These are phyloP conservation scores for Mucor racemosus DNA, from an alignment of 371 early-diverging fungal genomes.

Conservation along the genomic window DNA sequence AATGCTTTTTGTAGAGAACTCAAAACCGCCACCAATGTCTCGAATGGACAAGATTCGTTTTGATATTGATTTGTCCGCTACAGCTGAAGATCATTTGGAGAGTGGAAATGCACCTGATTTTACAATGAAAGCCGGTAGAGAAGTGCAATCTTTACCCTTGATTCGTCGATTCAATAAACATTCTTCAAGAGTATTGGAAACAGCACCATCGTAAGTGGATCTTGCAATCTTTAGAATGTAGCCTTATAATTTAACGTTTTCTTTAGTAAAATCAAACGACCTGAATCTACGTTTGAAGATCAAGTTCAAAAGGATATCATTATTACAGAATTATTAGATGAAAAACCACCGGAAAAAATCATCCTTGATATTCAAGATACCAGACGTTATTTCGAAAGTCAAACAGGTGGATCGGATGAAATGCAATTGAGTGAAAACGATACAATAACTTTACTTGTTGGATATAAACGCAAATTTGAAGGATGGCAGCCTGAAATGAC, in stretches of 20 bases:
- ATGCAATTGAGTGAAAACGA: conserved; percentile 31
- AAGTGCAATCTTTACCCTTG: conserved; percentile 72
- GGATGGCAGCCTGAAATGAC: conserved; percentile 49
- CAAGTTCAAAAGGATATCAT: conserved; percentile 59
- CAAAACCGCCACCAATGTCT: conserved; percentile 54
- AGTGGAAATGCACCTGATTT: conserved; percentile 85
- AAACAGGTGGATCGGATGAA: conserved; percentile 50
- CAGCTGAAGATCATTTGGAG: conserved; percentile 80
- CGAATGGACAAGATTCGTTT: conserved; percentile 63
- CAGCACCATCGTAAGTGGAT: conserved; percentile 34
- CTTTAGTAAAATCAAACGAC: conserved; percentile 22
- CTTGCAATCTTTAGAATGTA: background rate
- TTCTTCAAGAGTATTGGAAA: conserved; percentile 81
- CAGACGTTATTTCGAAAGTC: conserved; percentile 79
- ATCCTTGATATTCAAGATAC: conserved; percentile 77
- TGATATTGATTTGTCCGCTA: conserved; percentile 81
- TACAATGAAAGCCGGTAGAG: conserved; percentile 84
- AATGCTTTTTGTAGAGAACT: conserved; percentile 33
- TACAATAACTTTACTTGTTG: conserved; percentile 26
- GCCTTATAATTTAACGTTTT: background rate
- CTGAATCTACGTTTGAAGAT: conserved; percentile 29
- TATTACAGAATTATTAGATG: conserved; percentile 68
- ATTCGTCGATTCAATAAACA: conserved; percentile 91
- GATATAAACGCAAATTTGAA: conserved; percentile 41
- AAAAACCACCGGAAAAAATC: conserved; percentile 54